phyloP scores from a whole-genome alignment of 1,284 basidiomycete species.

The Cronartium quercuum region DNA sequence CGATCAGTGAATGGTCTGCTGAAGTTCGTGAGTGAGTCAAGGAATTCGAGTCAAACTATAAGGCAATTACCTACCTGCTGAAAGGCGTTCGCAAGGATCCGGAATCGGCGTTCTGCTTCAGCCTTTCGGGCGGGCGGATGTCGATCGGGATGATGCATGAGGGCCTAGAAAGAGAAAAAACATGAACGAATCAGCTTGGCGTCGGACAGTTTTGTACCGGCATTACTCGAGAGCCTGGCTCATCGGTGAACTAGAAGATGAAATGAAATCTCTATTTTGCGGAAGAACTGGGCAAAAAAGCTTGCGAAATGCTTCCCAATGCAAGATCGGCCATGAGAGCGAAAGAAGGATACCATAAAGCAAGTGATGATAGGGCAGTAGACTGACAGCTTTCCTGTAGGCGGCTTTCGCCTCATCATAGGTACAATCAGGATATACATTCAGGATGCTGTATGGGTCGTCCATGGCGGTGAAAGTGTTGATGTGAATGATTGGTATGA shows the following conservation, averaged over 20 bases:
- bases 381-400: slow-evolving; percentile 24
- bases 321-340: neutral
- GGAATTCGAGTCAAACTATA: too few species aligned
- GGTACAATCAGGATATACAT: slow-evolving; percentile 29
- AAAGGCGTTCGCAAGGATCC: slow-evolving; percentile 19
- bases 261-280: neutral
- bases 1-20: too few species aligned
- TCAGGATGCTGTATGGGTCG: slow-evolving; percentile 33
- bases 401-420: slow-evolving; percentile 25
- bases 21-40: too few species aligned
- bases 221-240: neutral
- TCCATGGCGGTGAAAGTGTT: neutral
- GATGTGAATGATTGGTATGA: too few species aligned
- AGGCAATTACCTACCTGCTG: neutral
- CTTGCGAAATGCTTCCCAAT: too few species aligned
- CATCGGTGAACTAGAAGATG: neutral
- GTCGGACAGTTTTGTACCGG: neutral
- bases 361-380: neutral
- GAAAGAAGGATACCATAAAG: neutral
- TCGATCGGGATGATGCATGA: slow-evolving; percentile 34
- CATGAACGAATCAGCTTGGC: neutral
- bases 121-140: slow-evolving; percentile 11
- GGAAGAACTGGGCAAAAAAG: neutral
- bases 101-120: slow-evolving; percentile 20
- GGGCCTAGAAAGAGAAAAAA: neutral